Evolutionary conservation across 208 protist species (phyloP).

Genomic region (Herpetomonas tarakana): DNA sequence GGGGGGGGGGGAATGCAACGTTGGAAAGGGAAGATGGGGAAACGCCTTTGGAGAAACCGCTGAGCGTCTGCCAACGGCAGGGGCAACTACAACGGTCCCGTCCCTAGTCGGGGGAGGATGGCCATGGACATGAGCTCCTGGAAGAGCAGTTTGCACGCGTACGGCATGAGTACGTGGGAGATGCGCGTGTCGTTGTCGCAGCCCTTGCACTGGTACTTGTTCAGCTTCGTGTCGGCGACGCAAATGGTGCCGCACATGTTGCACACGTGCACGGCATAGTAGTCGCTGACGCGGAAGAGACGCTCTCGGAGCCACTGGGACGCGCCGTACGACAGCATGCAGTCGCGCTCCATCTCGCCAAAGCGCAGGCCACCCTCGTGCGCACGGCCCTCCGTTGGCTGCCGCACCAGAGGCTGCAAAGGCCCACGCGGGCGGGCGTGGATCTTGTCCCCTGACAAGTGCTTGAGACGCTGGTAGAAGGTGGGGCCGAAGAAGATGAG

Average conservation of each 20-base stretch:
- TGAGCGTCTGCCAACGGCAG: too few species aligned
- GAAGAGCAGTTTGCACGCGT: constrained; percentile 99
- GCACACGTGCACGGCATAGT: constrained; percentile 96
- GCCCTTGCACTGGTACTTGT: constrained; percentile 91
- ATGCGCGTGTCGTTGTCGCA: constrained; percentile 94
- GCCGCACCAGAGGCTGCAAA: constrained; percentile 95
- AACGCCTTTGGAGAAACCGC: too few species aligned
- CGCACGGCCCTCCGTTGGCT: constrained; percentile 98
- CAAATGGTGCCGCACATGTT: constrained; percentile 88
- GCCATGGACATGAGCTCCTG: constrained; percentile 99
- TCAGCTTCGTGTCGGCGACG: constrained; percentile 41
- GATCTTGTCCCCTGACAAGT: constrained; percentile 99
- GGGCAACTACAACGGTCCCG: constrained; percentile 33
- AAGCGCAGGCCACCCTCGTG: constrained; percentile 98
- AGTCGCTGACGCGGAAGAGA: constrained; percentile 95
- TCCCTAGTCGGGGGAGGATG: constrained; percentile 65
- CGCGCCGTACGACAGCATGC: constrained; percentile 98
- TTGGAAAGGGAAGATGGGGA: too few species aligned
- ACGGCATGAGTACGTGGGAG: constrained; percentile 96
- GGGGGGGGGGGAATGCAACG: too few species aligned
- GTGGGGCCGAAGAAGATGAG: constrained; percentile 98
- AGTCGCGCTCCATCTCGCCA: constrained; percentile 99
- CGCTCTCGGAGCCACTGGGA: constrained; percentile 99
- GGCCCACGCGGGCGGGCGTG: constrained; percentile 96
- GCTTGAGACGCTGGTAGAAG: constrained; percentile 99